Base-by-base conservation (phyloP, 129 eudicot genomes). In the Lactuca saligna region DNA sequence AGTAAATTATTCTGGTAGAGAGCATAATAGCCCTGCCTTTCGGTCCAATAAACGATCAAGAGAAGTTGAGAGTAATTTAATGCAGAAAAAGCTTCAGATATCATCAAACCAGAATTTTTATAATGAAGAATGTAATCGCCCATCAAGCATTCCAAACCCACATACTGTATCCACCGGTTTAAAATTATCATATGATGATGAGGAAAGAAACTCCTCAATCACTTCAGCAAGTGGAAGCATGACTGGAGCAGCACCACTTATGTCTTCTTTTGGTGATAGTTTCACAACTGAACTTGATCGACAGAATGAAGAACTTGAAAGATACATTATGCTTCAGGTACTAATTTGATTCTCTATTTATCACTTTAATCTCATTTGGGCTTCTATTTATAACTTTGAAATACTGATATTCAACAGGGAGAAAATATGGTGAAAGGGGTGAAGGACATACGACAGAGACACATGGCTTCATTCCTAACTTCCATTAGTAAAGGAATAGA, bases 171-270 rank as follows among this genome's bases (percentile, higher is more conserved):
- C 99, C 13, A 94, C 96, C 66, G 99, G 99, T 70, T 82, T 94
- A 49, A 87, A 77, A 57, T 70, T 94, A 66, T 90, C 97, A 10
- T 94, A 90, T 53, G 99, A 94, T 57, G 97, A 94, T 39, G 97
- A 94, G 56, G 99, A 94, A 71, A 85, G 79, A 32, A 89, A 90
- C 80, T 94, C 99, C 7, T 94, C 99, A 9, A 81, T 94, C 20
- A 85, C 97, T 37, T 94, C 96, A 58, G 95, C 91, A 58, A 89
- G 96, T 83, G 99, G 99, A 78, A 87, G 97, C 65, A 82, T 94
- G 84, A 75, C 82, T 16, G 90, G 83, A 49, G 70, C 91, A 61
- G 76, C 96, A 73, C 81, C 97, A 4, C 49, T 87, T 54, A 73
- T 87, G 59, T 72, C 85, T 61, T 87, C 93, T 66, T 81, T 89